Percentiles rank a stretch among this genome's conserved stretches.
Conservation (phyloP, 2,329 filamentous ascomycete species). For the Fusarium sp. region DNA sequence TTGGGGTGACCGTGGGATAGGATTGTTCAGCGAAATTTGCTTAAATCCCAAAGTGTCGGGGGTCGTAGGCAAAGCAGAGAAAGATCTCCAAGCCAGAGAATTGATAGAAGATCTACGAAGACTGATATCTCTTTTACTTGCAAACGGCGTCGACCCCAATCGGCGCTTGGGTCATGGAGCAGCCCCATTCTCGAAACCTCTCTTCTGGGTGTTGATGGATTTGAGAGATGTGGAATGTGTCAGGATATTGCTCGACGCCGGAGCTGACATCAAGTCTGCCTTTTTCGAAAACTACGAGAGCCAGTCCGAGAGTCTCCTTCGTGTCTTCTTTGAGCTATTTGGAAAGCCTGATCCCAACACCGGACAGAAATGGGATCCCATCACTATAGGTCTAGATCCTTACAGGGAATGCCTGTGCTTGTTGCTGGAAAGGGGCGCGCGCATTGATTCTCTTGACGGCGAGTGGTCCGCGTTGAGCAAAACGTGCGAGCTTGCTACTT, state of each 20-base stretch:
- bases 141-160: neutral
- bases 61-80: neutral
- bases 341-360: neutral
- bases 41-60: neutral
- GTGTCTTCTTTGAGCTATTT: neutral
- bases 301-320: neutral
- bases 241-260: neutral
- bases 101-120: neutral
- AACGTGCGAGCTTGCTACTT: neutral
- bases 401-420: neutral
- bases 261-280: neutral
- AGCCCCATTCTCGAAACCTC: neutral
- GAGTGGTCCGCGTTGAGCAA: neutral
- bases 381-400: neutral
- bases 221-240: neutral
- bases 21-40: neutral
- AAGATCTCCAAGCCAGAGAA: neutral
- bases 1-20: neutral
- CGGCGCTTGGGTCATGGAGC: neutral
- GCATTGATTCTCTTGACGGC: neutral
- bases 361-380: neutral
- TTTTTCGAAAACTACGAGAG: neutral
- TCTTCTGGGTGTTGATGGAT: neutral
- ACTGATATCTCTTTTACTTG: neutral
- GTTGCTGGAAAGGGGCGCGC: neutral